These are phyloP conservation scores for Lotmaria passim DNA, from an alignment of 208 protist genomes.

Conservation along the genomic window DNA sequence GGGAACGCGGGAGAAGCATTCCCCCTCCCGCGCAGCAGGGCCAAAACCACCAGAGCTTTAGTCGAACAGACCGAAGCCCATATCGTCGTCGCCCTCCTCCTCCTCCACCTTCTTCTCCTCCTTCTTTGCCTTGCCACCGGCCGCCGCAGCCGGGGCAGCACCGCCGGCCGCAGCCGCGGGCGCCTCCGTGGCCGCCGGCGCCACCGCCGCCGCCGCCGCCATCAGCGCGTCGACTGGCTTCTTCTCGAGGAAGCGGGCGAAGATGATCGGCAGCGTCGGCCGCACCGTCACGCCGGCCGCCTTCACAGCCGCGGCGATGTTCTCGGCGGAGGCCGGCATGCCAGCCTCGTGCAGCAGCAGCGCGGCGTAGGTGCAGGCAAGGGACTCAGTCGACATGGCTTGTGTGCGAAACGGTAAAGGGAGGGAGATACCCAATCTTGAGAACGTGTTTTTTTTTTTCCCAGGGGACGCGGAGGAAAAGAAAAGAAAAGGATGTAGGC, in stretches of 20 bases:
- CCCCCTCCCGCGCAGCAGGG: too few relatives aligned
- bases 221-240: conserved; percentile 76
- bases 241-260: conserved; percentile 84
- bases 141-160: conserved; percentile 55
- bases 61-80: conserved; percentile 94
- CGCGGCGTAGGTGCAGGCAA: conserved; percentile 87
- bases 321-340: conserved; percentile 71
- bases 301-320: conserved; percentile 68
- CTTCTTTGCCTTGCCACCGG: conserved; percentile 42
- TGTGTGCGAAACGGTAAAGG: not conserved
- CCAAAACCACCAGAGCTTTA: too few relatives aligned
- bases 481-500: not conserved
- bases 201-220: conserved; percentile 50
- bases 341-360: conserved; percentile 83
- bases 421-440: not conserved
- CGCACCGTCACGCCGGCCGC: conserved; percentile 75
- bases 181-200: conserved; percentile 43
- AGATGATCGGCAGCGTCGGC: conserved; percentile 82
- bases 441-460: too few relatives aligned
- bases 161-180: conserved; percentile 47
- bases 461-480: too few relatives aligned
- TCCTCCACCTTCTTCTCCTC: conserved; percentile 61
- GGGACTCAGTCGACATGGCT: conserved; percentile 66
- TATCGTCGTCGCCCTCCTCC: conserved; percentile 90
- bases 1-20: too few relatives aligned